Evolutionary conservation across 495 filamentous ascomycete genomes (phyloP), one percentile per base, ranked within the genome.

Genomic region (Aspergillus steynii): DNA sequence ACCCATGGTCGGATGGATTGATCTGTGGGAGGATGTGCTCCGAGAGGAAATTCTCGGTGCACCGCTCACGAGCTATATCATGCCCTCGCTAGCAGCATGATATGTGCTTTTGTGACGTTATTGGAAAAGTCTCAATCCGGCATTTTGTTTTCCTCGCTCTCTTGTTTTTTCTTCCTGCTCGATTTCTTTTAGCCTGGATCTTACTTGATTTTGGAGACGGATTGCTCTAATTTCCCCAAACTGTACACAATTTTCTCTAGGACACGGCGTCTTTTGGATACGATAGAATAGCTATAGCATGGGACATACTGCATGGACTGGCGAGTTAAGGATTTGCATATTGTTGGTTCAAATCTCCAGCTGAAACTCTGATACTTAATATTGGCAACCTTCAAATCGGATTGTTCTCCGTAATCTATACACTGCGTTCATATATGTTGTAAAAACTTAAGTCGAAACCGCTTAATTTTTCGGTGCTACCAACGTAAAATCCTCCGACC

Each of bases 1-100:
- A 12, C 37, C 37, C 14, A 56, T 72, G 4, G 53, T 51, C 15
- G 64, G 71, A n/a, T 57, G 62, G 0, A 59, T 68, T 57, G 58
- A 54, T 37, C 31, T 66, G 3, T 78, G 72, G 73, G 72, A 78
- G 59, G 34, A 57, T 46, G 67, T 69, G 42, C 55, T 80, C 32
- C 70, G 74, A 25, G 58, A 61, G 6, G 76, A 78, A 56, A 71
- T 80, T 20, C 60, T 80, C 2, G 63, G 65, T 53, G 73, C 72
- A 10, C 73, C 77, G 8, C 62, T 70, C 50, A 77, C 74, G 14
- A 69, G 67, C 47, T 77, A 77, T 66, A 49, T 68, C 15, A 74
- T 78, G 71, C 71, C 67, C 31, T 62, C 73, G 20, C 59, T 77
- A 42, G 37, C 60, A 28, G 53, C 57, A 14, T 69, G 46, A 65